Base-by-base conservation (phyloP, 2,329 filamentous ascomycete genomes). In the Lachnellula suecica region DNA sequence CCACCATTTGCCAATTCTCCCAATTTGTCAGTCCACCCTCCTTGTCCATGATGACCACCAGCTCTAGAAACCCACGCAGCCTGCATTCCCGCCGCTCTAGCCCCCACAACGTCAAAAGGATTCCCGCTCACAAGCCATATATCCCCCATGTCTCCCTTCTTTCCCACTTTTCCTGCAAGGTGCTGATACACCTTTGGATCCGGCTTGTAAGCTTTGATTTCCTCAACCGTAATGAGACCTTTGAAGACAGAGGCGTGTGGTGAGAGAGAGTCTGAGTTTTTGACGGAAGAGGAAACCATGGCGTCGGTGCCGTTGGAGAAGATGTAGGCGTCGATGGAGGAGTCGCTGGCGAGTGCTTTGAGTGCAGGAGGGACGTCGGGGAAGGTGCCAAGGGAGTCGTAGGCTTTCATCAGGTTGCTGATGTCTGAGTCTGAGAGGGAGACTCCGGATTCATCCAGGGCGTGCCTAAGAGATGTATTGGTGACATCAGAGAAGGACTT, bases 71-170 rank as follows among this genome's bases (percentile, higher is more conserved):
- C 79, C 83, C 85, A 91, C 11, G 77, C 82, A 22, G 83, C 79
- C 60, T 79, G 76, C 70, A 90, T 71, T 0, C 87, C 87, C 4
- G 77, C 74, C 1, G 74, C 74, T 54, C 75, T 76, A 1, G 87
- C 84, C 0, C 88, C 88, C 0, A 84, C 77, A 15, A 87, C 72
- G 65, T 91, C 88, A 65, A 91, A 91, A 2, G 88, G 83, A 64
- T 91, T 91, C 1, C 82, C 81, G 59, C 79, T 87, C 5, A 92
- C 77, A 7, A 91, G 68, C 85, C 87, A 90, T 13, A 90, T 74
- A 23, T 78, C 71, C 1, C 66, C 70, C 57, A 75, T 71, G 17
- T 74, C 34, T 41, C 56, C 53, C n/a, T 43, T 57, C 35, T 65
- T 62, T 13, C 62, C 62, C 7, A 61, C 61, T 31, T 59, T 59